Conservation (phyloP, 2,329 filamentous ascomycete species). For the Furcasterigmium furcatum region DNA sequence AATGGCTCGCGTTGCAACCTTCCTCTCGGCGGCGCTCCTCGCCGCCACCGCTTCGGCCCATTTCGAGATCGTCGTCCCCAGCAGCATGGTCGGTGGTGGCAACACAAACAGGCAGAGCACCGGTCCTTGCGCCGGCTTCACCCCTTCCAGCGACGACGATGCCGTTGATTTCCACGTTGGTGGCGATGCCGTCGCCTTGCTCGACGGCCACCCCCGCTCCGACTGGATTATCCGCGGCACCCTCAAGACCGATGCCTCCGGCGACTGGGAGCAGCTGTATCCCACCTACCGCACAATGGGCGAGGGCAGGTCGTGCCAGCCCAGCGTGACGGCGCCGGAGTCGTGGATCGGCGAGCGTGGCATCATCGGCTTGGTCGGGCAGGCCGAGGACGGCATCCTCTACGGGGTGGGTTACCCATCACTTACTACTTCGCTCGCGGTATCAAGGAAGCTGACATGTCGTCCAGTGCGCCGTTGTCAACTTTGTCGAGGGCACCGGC, state of each 20-base stretch:
- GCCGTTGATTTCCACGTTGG: conserved; percentile 52
- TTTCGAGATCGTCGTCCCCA: conserved; percentile 48
- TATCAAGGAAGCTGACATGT: not conserved
- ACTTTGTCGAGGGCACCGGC: conserved; percentile 46
- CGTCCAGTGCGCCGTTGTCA: conserved; percentile 51
- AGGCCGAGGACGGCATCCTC: conserved; percentile 53
- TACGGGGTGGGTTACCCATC: conserved; percentile 45
- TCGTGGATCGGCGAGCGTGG: conserved; percentile 53
- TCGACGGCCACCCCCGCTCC: conserved; percentile 46
- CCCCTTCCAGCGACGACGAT: conserved; percentile 34
- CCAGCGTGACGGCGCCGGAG: conserved; percentile 41
- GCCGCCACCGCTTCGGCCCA: conserved; percentile 44
- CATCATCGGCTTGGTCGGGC: conserved; percentile 48
- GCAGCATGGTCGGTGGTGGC: conserved; percentile 39
- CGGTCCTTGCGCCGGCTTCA: conserved; percentile 53
- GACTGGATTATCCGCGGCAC: conserved; percentile 60
- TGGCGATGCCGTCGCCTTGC: conserved; percentile 48
- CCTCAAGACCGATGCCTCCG: conserved; percentile 39
- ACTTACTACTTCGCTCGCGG: not conserved
- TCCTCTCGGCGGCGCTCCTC: conserved; percentile 25
- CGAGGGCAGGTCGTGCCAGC: conserved; percentile 51
- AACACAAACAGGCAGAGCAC: conserved; percentile 40
- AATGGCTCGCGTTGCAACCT: conserved; percentile 21
- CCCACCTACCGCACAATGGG: conserved; percentile 53
- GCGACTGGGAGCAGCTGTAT: conserved; percentile 53